A percentile compares a stretch with the other conserved stretches of the same genome.
phyloP scores from a whole-genome alignment of 2,329 filamentous ascomycete species.

The Leptographium galeiforme region DNA sequence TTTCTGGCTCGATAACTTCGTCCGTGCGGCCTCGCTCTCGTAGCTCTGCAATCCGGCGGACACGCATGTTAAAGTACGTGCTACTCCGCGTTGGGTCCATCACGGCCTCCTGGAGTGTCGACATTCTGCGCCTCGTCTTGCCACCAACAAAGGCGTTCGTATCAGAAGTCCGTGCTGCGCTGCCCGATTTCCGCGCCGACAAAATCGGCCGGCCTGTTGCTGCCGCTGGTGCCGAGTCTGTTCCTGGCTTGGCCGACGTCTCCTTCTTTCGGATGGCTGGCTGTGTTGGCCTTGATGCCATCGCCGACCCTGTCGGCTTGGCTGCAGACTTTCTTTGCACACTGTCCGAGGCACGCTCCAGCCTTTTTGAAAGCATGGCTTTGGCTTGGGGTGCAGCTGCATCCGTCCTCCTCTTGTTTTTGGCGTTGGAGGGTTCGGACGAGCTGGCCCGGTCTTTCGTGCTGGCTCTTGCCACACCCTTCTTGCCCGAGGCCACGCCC shows the following conservation, averaged over 20 bases:
- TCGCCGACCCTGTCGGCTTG: not conserved
- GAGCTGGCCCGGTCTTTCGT: not conserved
- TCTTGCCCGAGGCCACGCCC: not conserved
- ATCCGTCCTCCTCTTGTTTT: not conserved
- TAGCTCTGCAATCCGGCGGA: conserved; percentile 27
- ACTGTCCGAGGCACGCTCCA: not conserved
- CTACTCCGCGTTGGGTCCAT: conserved; percentile 26
- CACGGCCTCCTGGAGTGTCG: conserved; percentile 23
- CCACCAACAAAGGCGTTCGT: not conserved
- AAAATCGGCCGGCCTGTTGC: not conserved
- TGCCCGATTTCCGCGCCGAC: not conserved
- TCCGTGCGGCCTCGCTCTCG: conserved; percentile 31
- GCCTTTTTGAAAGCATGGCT: not conserved
- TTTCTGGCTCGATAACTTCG: conserved; percentile 20
- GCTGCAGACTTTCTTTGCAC: not conserved
- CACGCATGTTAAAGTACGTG: conserved; percentile 27
- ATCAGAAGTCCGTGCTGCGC: not conserved
- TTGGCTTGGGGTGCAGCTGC: not conserved
- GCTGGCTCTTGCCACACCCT: not conserved
- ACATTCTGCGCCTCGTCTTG: not conserved
- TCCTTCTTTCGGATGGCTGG: too few relatives aligned
- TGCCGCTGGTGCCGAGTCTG: not conserved
- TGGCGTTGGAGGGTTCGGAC: not conserved
- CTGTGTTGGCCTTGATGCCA: too few relatives aligned
- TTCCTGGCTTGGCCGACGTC: too few relatives aligned